Evolutionary conservation across 805 yeast genomes (phyloP).

Genomic region (Saturnispora ahearnii): DNA sequence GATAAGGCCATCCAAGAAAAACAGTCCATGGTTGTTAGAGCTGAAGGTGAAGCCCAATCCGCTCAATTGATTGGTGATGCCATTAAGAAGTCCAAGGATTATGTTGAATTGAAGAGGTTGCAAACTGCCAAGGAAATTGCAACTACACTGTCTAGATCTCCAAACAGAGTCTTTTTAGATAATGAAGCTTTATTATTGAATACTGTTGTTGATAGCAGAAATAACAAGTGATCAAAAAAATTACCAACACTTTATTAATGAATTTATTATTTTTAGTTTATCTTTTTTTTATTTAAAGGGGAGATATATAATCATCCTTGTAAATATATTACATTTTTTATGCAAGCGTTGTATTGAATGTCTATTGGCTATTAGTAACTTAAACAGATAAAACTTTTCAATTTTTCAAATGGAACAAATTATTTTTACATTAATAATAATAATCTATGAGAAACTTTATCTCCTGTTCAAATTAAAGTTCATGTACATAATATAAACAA

Average conservation of each 20-base stretch:
- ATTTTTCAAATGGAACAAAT: neutral
- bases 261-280: neutral
- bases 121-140: conserved; percentile 98
- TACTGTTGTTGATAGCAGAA: conserved; percentile 74
- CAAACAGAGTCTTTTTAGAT: conserved; percentile 85
- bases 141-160: conserved; percentile 69
- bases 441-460: neutral
- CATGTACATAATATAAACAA: neutral
- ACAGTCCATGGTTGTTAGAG: conserved; percentile 93
- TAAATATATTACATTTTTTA: neutral
- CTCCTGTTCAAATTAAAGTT: neutral
- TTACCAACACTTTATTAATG: neutral
- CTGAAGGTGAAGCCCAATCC: conserved; percentile 96
- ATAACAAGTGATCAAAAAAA: conserved; percentile 19
- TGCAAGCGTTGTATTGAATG: neutral
- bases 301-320: neutral
- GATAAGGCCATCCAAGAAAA: conserved; percentile 97
- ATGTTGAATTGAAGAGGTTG: conserved; percentile 91
- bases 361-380: too few species aligned
- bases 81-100: conserved; percentile 90
- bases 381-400: too few species aligned
- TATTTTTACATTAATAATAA: neutral
- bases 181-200: conserved; percentile 86
- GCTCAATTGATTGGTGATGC: conserved; percentile 99
- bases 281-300: neutral